phyloP scores from a whole-genome alignment of 2,329 filamentous ascomycete genomes.

The Sordariomycetes sp. region DNA sequence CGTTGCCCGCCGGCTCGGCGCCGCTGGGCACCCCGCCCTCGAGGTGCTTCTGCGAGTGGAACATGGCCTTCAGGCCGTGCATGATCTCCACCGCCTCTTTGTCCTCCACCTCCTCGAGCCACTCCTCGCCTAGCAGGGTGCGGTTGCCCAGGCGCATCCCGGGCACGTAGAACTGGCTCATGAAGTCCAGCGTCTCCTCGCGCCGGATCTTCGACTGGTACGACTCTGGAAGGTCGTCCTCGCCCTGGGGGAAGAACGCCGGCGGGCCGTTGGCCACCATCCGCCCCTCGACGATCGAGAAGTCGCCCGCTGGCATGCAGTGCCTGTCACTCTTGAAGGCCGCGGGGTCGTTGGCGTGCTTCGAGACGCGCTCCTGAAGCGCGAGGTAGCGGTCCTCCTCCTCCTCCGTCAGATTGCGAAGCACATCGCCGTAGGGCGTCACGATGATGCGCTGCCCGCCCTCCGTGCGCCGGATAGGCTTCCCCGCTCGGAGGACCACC shows the following conservation, averaged over 20 bases:
- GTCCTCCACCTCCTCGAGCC: constrained; percentile 16
- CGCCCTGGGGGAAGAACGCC: constrained; percentile 44
- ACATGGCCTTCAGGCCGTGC: constrained; percentile 6
- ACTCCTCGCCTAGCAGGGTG: constrained; percentile 19
- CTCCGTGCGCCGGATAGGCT: constrained; percentile 47
- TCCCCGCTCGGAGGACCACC: constrained; percentile 16
- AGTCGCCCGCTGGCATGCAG: constrained; percentile 41
- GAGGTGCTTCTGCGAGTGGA: constrained; percentile 1
- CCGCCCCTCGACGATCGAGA: constrained; percentile 52
- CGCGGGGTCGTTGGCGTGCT: constrained; percentile 37
- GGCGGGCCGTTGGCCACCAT: constrained; percentile 55
- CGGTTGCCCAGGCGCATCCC: constrained; percentile 42
- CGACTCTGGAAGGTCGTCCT: constrained; percentile 38
- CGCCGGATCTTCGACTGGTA: constrained; percentile 55
- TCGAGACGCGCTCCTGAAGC: constrained; percentile 50
- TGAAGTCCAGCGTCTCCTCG: constrained; percentile 56
- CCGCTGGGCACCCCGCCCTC: neutral
- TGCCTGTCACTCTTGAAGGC: constrained; percentile 42
- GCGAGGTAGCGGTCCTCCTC: constrained; percentile 62
- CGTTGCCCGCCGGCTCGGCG: neutral
- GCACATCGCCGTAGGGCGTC: constrained; percentile 64
- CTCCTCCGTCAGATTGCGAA: constrained; percentile 58
- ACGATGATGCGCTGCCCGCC: constrained; percentile 56
- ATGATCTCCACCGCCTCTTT: constrained; percentile 13
- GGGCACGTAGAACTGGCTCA: constrained; percentile 58